Evolutionary conservation across 2,329 filamentous ascomycete genomes (phyloP).

Genomic region (Cytospora piceicola): DNA sequence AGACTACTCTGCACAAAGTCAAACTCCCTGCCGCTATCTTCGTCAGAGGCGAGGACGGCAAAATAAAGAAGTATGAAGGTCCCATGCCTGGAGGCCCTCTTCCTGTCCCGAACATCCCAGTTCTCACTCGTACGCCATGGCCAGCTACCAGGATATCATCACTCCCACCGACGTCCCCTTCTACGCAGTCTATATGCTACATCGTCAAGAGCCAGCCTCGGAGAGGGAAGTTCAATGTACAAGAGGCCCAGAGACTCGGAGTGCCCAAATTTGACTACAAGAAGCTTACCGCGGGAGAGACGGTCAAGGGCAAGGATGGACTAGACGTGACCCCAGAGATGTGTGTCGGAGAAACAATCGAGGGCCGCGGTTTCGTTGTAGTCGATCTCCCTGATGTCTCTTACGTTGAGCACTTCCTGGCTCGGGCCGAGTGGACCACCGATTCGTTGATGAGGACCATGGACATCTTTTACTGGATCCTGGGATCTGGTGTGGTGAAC

Average conservation of each 20-base stretch:
- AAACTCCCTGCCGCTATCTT: slow-evolving; percentile 72
- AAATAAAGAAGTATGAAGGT: slow-evolving; percentile 71
- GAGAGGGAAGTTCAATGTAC: slow-evolving; percentile 78
- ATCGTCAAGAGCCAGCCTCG: slow-evolving; percentile 77
- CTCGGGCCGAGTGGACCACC: slow-evolving; percentile 72
- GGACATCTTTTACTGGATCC: slow-evolving; percentile 76
- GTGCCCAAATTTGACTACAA: slow-evolving; percentile 63
- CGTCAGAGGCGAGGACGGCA: slow-evolving; percentile 64
- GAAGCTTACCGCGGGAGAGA: slow-evolving; percentile 64
- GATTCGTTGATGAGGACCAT: slow-evolving; percentile 68
- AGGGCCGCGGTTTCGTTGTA: slow-evolving; percentile 76
- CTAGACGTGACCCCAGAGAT: slow-evolving; percentile 79
- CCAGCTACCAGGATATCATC: slow-evolving; percentile 66
- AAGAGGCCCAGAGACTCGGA: slow-evolving; percentile 66
- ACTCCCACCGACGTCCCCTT: slow-evolving; percentile 71
- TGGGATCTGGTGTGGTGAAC: slow-evolving; percentile 69
- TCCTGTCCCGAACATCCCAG: slow-evolving; percentile 65
- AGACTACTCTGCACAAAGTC: slow-evolving; percentile 68
- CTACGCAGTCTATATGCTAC: slow-evolving; percentile 77
- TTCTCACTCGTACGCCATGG: slow-evolving; percentile 78
- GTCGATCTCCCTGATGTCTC: slow-evolving; percentile 74
- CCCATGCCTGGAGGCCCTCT: slow-evolving; percentile 60
- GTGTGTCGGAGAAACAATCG: slow-evolving; percentile 71
- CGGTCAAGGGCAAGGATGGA: slow-evolving; percentile 66
- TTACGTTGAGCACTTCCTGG: slow-evolving; percentile 72